phyloP scores from a whole-genome alignment of 768 basidiomycete species.

The Auriscalpium orientale region DNA sequence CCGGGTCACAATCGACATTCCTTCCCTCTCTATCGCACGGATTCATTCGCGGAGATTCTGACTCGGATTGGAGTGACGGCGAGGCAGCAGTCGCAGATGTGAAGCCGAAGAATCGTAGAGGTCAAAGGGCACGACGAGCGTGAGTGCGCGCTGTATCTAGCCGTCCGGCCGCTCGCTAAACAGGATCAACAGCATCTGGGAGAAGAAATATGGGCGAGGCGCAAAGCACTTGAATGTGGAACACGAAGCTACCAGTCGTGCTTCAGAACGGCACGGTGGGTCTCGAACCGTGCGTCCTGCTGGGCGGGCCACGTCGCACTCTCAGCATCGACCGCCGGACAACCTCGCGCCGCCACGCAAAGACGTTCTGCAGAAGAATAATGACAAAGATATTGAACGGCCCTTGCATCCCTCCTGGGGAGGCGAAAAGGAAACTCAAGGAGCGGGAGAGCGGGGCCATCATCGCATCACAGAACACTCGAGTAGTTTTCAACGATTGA shows the following conservation, averaged over 20 bases:
- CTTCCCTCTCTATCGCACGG: constrained; percentile 85
- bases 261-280: neutral
- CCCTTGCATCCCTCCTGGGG: constrained; percentile 93
- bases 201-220: constrained; percentile 87
- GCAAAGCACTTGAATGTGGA: constrained; percentile 82
- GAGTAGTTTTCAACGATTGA: constrained; percentile 56
- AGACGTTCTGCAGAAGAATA: no score
- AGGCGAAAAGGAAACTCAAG: constrained; percentile 80
- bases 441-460: constrained; percentile 58
- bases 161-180: neutral
- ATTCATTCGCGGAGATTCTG: constrained; percentile 72
- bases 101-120: constrained; percentile 69
- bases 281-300: neutral
- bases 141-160: constrained; percentile 39
- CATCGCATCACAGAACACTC: constrained; percentile 69
- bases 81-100: constrained; percentile 48
- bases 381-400: constrained; percentile 23
- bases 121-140: constrained; percentile 92
- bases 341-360: no score
- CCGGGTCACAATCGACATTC: constrained; percentile 50
- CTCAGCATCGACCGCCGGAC: no score
- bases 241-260: neutral
- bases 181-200: constrained; percentile 71
- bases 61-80: constrained; percentile 66
- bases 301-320: no score